These are phyloP conservation scores for Trifolium fragiferum DNA, from an alignment of 306 rosid species.

Conservation along the genomic window DNA sequence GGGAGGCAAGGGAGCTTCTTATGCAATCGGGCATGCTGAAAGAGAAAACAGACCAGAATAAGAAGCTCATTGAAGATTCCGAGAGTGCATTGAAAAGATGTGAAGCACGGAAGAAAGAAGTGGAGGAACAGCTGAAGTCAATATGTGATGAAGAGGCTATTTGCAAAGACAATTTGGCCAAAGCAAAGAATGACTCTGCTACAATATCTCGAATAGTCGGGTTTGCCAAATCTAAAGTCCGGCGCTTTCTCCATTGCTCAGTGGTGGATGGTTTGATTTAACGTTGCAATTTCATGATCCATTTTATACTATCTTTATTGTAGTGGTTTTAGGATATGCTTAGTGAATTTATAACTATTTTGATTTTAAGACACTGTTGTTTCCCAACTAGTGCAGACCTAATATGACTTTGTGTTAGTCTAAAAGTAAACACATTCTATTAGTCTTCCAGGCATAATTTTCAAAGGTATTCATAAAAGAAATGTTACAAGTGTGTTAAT, in stretches of 20 bases:
- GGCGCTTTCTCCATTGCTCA: slow-evolving; percentile 5
- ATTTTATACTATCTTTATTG: neutral
- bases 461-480: too few relatives aligned
- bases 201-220: neutral
- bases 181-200: slow-evolving; percentile 3
- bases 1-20: slow-evolving; percentile 6
- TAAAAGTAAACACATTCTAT: too few relatives aligned
- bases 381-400: neutral
- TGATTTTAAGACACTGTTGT: neutral
- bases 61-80: neutral
- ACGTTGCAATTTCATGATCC: neutral
- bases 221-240: neutral
- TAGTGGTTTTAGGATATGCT: slow-evolving; percentile 6
- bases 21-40: neutral
- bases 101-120: neutral
- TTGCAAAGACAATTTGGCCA: slow-evolving; percentile 14
- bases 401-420: too few relatives aligned
- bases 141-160: neutral
- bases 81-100: slow-evolving; percentile 6
- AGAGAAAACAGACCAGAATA: neutral
- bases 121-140: neutral
- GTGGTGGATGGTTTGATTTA: slow-evolving; percentile 31
- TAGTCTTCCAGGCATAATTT: too few relatives aligned
- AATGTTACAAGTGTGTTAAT: too few relatives aligned
- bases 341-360: neutral